phyloP scores from a whole-genome alignment of 2,329 filamentous ascomycete species.

The Cladorrhinum sp. region DNA sequence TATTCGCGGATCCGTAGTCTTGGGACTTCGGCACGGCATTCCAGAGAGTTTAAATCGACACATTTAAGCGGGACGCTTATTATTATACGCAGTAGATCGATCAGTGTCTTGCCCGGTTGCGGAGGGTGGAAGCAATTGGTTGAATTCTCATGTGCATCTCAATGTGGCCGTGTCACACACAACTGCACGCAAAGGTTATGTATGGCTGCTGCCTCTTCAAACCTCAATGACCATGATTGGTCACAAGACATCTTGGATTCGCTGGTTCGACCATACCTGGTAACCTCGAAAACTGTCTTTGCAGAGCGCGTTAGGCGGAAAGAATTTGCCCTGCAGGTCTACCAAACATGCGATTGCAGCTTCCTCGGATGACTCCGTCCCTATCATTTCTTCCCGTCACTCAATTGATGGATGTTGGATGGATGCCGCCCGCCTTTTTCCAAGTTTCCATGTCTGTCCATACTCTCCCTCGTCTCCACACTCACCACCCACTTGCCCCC shows the following conservation, averaged over 20 bases:
- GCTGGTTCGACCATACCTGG: not conserved
- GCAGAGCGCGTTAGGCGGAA: not conserved
- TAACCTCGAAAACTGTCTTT: not conserved
- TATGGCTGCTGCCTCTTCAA: not conserved
- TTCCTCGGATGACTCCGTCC: not conserved
- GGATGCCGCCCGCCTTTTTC: not conserved
- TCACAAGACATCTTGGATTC: not conserved
- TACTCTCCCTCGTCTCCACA: not conserved
- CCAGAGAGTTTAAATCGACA: not conserved
- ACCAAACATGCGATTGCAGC: not conserved
- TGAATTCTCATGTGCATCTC: not conserved
- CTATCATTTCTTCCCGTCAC: not conserved
- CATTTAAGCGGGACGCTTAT: not conserved
- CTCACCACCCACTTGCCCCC: not conserved
- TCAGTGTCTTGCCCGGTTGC: not conserved
- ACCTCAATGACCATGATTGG: not conserved
- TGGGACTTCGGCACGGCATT: not conserved
- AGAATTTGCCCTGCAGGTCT: not conserved
- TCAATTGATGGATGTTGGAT: not conserved
- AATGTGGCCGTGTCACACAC: not conserved
- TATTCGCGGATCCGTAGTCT: not conserved
- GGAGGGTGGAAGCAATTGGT: not conserved
- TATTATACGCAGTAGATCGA: not conserved
- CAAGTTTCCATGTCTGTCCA: not conserved
- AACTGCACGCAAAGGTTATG: not conserved